Evolutionary conservation across 805 yeast species (phyloP).

Genomic region (Blastobotrys muscicola): DNA sequence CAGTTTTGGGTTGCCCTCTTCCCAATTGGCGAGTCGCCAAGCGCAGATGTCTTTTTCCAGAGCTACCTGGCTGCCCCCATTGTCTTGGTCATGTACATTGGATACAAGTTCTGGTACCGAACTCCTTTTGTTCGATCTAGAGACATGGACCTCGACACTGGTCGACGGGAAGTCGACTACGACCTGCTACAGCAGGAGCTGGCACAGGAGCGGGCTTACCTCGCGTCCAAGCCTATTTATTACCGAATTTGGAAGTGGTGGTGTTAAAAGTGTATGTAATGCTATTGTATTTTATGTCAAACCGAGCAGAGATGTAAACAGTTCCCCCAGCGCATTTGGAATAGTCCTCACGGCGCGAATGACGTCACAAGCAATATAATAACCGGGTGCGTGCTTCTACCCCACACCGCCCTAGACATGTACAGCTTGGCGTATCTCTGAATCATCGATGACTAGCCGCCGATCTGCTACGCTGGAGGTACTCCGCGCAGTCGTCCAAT

Average conservation of each 20-base stretch:
- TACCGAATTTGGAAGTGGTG: conserved; percentile 47
- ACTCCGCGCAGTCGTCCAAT: no score
- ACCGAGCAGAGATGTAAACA: no score
- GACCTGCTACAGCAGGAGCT: conserved; percentile 49
- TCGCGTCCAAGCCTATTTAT: conserved; percentile 38
- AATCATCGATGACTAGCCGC: no score
- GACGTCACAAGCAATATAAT: no score
- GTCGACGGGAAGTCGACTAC: conserved; percentile 51
- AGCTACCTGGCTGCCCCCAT: conserved; percentile 43
- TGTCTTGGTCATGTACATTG: conserved; percentile 33
- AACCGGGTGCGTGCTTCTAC: no score
- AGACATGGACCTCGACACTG: conserved; percentile 53
- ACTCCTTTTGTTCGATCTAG: conserved; percentile 35
- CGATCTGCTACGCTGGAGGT: no score
- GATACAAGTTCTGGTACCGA: conserved; percentile 35
- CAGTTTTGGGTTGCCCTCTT: conserved; percentile 78
- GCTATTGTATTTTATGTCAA: no score
- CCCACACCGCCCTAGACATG: no score
- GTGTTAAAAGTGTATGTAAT: conserved; percentile 31
- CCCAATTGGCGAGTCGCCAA: conserved; percentile 43
- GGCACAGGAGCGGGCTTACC: conserved; percentile 44
- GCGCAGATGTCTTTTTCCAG: conserved; percentile 36
- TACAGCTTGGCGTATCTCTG: no score
- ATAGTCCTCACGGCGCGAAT: no score
- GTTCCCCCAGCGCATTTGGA: no score